Evolutionary conservation across 768 basidiomycete genomes (phyloP).

Genomic region (Rhodotorula taiwanensis): DNA sequence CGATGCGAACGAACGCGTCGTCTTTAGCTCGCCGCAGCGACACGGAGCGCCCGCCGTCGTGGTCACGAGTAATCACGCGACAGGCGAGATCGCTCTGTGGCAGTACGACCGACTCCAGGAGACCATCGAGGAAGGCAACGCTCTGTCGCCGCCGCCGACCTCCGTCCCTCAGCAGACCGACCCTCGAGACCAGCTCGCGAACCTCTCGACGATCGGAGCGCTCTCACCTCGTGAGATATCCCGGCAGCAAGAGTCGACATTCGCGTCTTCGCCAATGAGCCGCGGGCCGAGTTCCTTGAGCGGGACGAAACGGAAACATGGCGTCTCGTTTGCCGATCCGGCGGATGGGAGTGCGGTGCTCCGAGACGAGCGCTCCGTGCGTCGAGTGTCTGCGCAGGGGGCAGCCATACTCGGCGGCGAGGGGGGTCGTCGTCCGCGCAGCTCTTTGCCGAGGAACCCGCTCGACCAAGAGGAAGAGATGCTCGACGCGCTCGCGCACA

Average conservation of each 20-base stretch:
- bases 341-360: no score
- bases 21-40: not conserved
- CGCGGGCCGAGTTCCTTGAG: not conserved
- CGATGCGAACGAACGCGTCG: constrained; percentile 13
- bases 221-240: not conserved
- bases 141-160: not conserved
- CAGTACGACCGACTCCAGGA: not conserved
- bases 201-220: no score
- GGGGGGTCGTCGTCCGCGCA: not conserved
- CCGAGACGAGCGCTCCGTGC: not conserved
- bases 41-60: constrained; percentile 7
- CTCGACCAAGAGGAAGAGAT: constrained; percentile 5
- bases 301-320: constrained; percentile 14
- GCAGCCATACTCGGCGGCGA: not conserved
- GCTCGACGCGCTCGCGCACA: constrained; percentile 8
- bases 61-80: constrained; percentile 9
- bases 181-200: not conserved
- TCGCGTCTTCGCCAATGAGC: not conserved
- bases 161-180: no score
- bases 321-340: not conserved
- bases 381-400: not conserved
- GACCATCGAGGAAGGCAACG: not conserved
- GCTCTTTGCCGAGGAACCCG: not conserved
- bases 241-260: not conserved
- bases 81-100: constrained; percentile 25